A percentile compares a stretch with the other conserved stretches of the same genome.
Evolutionary conservation across 2,329 filamentous ascomycete genomes (phyloP).

Genomic region (Alternaria gansuensis): DNA sequence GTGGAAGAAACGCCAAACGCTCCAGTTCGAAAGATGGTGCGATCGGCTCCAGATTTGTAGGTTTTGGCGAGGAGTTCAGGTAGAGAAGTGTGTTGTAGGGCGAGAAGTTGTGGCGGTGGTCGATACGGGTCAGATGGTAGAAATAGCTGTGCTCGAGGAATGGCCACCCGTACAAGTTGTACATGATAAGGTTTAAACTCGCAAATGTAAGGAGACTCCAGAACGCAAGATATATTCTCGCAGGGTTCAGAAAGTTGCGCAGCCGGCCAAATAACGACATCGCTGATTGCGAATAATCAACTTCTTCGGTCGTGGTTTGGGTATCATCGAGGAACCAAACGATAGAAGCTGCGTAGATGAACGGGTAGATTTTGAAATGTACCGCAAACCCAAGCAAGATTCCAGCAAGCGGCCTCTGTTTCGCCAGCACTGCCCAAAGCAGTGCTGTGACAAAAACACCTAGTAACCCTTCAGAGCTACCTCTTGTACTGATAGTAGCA

Average conservation of each 20-base stretch:
- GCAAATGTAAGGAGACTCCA: slow-evolving; percentile 78
- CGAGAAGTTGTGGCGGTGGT: slow-evolving; percentile 98
- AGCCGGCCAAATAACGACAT: slow-evolving; percentile 36
- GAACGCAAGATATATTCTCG: slow-evolving; percentile 66
- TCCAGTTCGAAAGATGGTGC: slow-evolving; percentile 66
- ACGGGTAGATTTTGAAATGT: slow-evolving; percentile 99
- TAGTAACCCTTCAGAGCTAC: slow-evolving; percentile 90
- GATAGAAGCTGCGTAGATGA: slow-evolving; percentile 87
- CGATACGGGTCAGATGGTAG: slow-evolving; percentile 90
- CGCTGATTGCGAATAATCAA: slow-evolving; percentile 1
- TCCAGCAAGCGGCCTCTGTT: slow-evolving; percentile 72
- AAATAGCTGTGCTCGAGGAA: slow-evolving; percentile 92
- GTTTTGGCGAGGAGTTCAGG: slow-evolving; percentile 72
- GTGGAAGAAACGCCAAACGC: slow-evolving; percentile 86
- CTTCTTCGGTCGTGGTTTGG: slow-evolving; percentile 32
- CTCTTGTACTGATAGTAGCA: slow-evolving; percentile 92
- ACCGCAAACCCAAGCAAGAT: slow-evolving; percentile 81
- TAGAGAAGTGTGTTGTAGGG: slow-evolving; percentile 94
- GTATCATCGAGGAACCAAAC: slow-evolving; percentile 79
- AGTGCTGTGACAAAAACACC: slow-evolving; percentile 84
- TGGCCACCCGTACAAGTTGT: slow-evolving; percentile 72
- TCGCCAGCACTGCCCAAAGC: slow-evolving; percentile 79
- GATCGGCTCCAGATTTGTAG: slow-evolving; percentile 38
- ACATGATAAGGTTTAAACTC: slow-evolving; percentile 80
- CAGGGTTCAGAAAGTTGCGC: slow-evolving; percentile 41